Percentiles rank a stretch among this genome's conserved stretches.
These are phyloP conservation scores for Lagenaria siceraria DNA, from an alignment of 306 rosid species.

Conservation along the genomic window DNA sequence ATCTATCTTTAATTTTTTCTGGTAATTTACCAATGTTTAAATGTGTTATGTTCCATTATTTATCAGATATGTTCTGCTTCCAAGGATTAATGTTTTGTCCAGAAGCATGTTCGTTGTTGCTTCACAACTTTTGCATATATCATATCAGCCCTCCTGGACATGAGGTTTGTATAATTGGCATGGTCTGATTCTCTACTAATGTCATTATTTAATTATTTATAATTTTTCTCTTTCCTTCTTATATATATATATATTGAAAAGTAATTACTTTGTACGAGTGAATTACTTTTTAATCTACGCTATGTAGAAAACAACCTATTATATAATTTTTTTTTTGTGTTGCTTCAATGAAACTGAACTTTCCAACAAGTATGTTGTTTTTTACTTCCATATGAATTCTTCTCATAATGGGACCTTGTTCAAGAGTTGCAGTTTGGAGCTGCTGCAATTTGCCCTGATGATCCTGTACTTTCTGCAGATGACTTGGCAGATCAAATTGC, in stretches of 20 bases:
- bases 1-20: not conserved
- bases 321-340: not conserved
- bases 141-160: constrained; percentile 98
- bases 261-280: not conserved
- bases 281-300: not conserved
- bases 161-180: constrained; percentile 63
- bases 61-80: constrained; percentile 88
- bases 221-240: not conserved
- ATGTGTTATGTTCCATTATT: not conserved
- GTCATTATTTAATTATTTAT: constrained; percentile 1
- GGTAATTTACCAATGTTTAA: not conserved
- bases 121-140: constrained; percentile 94
- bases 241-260: not conserved
- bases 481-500: constrained; percentile 94
- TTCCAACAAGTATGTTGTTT: not conserved
- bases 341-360: not conserved
- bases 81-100: constrained; percentile 91
- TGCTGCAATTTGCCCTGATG: constrained; percentile 43
- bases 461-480: constrained; percentile 61
- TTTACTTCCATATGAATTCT: not conserved
- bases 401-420: constrained; percentile 27
- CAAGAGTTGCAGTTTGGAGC: constrained; percentile 95
- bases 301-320: not conserved
- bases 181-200: not conserved
- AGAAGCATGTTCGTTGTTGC: constrained; percentile 76